Percentiles rank a stretch among this genome's conserved stretches.
These are phyloP conservation scores for Chaetomiaceae sp. DNA, from an alignment of 2,329 filamentous ascomycete species.

Conservation along the genomic window DNA sequence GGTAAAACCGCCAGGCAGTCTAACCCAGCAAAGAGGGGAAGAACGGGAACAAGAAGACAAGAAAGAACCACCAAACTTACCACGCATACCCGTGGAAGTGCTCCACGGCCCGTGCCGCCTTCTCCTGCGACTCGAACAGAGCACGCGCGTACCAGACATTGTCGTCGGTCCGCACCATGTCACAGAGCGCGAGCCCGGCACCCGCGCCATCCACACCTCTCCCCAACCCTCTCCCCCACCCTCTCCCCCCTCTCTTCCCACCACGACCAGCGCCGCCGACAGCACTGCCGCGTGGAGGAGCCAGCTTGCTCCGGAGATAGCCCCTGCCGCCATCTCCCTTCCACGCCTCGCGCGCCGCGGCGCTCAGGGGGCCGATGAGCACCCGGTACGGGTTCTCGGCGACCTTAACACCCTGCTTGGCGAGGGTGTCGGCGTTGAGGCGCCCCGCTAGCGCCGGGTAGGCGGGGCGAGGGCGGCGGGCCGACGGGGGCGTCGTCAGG, in stretches of 20 bases:
- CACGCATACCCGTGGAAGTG: constrained; percentile 4
- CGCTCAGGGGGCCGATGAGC: constrained; percentile 4
- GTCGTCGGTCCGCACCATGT: not conserved
- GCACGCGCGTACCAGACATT: not conserved
- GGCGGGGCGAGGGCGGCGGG: not conserved
- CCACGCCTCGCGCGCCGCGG: not conserved
- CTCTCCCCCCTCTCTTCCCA: not conserved
- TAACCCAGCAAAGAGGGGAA: too few species aligned
- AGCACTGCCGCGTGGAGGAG: too few species aligned
- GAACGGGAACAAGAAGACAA: not conserved
- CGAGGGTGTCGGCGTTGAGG: not conserved
- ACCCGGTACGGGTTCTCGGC: not conserved
- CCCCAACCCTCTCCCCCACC: not conserved
- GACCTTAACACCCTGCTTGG: not conserved
- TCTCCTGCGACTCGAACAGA: constrained; percentile 1
- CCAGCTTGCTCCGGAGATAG: not conserved
- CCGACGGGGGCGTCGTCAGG: not conserved
- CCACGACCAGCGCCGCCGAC: not conserved
- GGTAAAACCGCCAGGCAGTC: too few species aligned
- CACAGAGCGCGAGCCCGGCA: not conserved
- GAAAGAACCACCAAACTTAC: constrained; percentile 5
- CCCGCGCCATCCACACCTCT: not conserved
- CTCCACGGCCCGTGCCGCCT: not conserved
- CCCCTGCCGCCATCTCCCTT: not conserved
- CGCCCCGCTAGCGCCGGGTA: not conserved